phyloP scores from a whole-genome alignment of 495 filamentous ascomycete species.

The Cryomyces antarcticus region DNA sequence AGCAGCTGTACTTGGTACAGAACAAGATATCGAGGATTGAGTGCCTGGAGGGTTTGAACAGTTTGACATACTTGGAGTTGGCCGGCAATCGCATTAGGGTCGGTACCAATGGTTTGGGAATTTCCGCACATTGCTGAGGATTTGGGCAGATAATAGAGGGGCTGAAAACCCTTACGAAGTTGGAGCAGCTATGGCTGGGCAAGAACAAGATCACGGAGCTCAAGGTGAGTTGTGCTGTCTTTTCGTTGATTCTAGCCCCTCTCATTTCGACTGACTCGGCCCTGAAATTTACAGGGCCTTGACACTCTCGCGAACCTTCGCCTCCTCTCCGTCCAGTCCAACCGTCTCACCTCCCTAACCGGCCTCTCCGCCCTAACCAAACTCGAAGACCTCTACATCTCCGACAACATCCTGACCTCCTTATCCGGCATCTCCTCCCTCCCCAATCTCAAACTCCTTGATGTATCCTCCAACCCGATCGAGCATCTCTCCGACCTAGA shows the following conservation, averaged over 20 bases:
- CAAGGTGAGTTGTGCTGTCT: constrained; percentile 24
- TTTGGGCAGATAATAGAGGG: constrained; percentile 58
- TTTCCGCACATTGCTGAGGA: constrained; percentile 1
- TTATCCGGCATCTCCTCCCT: constrained; percentile 58
- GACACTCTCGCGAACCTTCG: constrained; percentile 53
- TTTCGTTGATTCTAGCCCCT: not conserved
- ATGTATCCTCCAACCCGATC: constrained; percentile 82
- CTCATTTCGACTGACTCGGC: not conserved
- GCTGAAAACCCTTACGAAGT: constrained; percentile 46
- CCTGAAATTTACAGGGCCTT: constrained; percentile 29
- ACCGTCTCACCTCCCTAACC: constrained; percentile 65
- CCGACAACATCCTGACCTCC: constrained; percentile 78
- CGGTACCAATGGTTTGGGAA: constrained; percentile 1
- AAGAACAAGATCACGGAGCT: constrained; percentile 94
- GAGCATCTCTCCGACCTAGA: constrained; percentile 49
- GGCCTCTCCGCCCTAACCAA: constrained; percentile 52
- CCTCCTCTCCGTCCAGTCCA: constrained; percentile 91
- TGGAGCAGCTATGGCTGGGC: constrained; percentile 87
- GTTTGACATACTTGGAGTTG: constrained; percentile 67
- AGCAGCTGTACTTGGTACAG: constrained; percentile 81
- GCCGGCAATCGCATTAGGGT: constrained; percentile 79
- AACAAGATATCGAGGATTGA: constrained; percentile 86
- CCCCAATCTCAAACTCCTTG: constrained; percentile 49
- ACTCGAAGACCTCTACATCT: constrained; percentile 91
- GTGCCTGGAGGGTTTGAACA: constrained; percentile 50